These are phyloP conservation scores for Fusarium cyanostomum DNA, from an alignment of 2,329 filamentous ascomycete genomes.

Conservation along the genomic window DNA sequence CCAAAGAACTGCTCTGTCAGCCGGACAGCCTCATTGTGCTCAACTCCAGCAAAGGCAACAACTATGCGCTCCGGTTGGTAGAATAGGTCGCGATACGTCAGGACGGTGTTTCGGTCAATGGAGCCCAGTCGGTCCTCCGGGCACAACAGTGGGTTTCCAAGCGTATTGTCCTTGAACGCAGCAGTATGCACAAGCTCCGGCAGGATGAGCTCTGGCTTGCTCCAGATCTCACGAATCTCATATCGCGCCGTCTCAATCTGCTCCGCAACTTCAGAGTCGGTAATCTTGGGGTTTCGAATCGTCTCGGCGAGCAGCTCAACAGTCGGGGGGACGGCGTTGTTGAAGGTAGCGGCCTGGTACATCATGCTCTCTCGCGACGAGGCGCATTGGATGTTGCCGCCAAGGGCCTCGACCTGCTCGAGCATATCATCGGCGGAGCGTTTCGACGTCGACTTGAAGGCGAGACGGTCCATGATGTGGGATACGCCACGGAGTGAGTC, in stretches of 20 bases:
- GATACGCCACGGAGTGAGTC: constrained; percentile 85
- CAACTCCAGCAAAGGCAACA: constrained; percentile 91
- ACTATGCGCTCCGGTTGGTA: constrained; percentile 93
- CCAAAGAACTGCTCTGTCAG: constrained; percentile 89
- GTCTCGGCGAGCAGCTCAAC: constrained; percentile 91
- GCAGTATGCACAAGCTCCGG: constrained; percentile 96
- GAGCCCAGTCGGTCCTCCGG: constrained; percentile 80
- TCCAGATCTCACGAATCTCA: constrained; percentile 97
- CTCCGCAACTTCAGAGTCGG: constrained; percentile 84
- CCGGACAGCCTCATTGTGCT: constrained; percentile 80
- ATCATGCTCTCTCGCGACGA: constrained; percentile 95
- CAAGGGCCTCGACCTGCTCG: constrained; percentile 85
- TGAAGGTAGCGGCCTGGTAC: constrained; percentile 99
- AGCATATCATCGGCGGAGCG: constrained; percentile 85
- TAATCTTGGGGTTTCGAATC: constrained; percentile 85
- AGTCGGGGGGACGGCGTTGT: constrained; percentile 84
- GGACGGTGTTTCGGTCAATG: constrained; percentile 79
- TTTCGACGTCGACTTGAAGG: constrained; percentile 86
- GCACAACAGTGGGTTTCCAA: constrained; percentile 92
- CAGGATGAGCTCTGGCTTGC: constrained; percentile 93
- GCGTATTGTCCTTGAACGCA: constrained; percentile 93
- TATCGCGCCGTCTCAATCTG: constrained; percentile 94
- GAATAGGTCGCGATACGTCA: constrained; percentile 83
- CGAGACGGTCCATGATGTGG: constrained; percentile 94
- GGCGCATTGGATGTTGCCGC: constrained; percentile 96